Percentiles rank a stretch among this genome's conserved stretches.
Conservation (phyloP, 1,284 basidiomycete species). For the Cutaneotrichosporon cutaneum region DNA sequence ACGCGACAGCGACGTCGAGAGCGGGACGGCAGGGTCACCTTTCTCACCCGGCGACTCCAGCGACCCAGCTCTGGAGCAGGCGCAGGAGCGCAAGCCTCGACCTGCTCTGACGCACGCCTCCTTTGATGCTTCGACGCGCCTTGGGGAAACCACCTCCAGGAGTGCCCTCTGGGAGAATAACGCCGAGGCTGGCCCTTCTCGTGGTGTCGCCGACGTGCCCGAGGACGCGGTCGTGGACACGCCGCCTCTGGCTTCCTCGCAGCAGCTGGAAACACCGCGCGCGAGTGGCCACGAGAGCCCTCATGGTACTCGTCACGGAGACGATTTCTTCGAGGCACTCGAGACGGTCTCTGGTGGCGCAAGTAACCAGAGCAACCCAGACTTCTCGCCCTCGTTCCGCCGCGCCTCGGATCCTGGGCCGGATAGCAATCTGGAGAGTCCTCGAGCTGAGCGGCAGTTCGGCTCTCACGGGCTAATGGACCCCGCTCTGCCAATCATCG, state of each 20-base stretch:
- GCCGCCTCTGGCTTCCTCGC: neutral
- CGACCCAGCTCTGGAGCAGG: neutral
- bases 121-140: conserved; percentile 19
- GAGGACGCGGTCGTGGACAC: neutral
- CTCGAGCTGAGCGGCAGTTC: neutral
- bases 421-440: neutral
- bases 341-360: conserved; percentile 5
- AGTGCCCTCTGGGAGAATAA: conserved; percentile 5
- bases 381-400: conserved; percentile 9
- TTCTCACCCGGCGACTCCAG: neutral
- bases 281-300: neutral
- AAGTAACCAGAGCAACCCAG: neutral
- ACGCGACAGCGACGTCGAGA: neutral
- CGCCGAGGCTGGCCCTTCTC: conserved; percentile 15
- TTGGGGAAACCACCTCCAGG: conserved; percentile 6
- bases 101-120: conserved; percentile 17
- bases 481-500: neutral
- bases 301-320: neutral
- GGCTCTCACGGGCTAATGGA: neutral
- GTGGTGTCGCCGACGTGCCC: conserved; percentile 15
- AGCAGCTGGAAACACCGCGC: neutral
- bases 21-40: neutral
- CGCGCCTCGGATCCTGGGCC: conserved; percentile 22
- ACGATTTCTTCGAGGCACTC: conserved; percentile 7
- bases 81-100: conserved; percentile 7